phyloP scores from a whole-genome alignment of 805 yeast genomes.

The Saccharomyces cerevisiae region DNA sequence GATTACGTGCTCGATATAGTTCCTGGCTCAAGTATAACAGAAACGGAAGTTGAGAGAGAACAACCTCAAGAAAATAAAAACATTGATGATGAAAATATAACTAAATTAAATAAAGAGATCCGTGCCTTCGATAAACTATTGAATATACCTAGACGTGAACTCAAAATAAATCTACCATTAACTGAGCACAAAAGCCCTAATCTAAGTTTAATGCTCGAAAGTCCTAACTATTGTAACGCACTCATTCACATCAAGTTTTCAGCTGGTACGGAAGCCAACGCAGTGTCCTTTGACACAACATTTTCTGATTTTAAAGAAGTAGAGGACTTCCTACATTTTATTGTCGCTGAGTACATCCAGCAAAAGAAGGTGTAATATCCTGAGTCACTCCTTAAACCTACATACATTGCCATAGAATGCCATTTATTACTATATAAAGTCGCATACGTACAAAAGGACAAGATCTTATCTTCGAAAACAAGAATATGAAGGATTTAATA shows the following conservation, averaged over 20 bases:
- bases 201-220: slow-evolving; percentile 15
- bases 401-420: background rate
- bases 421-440: background rate
- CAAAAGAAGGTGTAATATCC: background rate
- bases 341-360: slow-evolving; percentile 23
- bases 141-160: slow-evolving; percentile 17
- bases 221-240: slow-evolving; percentile 29
- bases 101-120: slow-evolving; percentile 20
- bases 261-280: background rate
- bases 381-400: background rate
- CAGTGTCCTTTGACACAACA: slow-evolving; percentile 17
- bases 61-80: background rate
- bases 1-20: slow-evolving; percentile 20
- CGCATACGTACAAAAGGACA: background rate
- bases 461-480: background rate
- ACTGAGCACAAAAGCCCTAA: slow-evolving; percentile 4
- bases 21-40: slow-evolving; percentile 9
- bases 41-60: background rate
- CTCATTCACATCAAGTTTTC: slow-evolving; percentile 18
- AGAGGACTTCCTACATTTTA: slow-evolving; percentile 29
- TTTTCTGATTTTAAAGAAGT: slow-evolving; percentile 29
- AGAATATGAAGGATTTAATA: background rate
- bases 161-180: slow-evolving; percentile 9
- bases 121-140: slow-evolving; percentile 17
- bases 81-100: slow-evolving; percentile 16